These are phyloP conservation scores for Ustilago loliicola DNA, from an alignment of 1,284 basidiomycete species.

Conservation along the genomic window DNA sequence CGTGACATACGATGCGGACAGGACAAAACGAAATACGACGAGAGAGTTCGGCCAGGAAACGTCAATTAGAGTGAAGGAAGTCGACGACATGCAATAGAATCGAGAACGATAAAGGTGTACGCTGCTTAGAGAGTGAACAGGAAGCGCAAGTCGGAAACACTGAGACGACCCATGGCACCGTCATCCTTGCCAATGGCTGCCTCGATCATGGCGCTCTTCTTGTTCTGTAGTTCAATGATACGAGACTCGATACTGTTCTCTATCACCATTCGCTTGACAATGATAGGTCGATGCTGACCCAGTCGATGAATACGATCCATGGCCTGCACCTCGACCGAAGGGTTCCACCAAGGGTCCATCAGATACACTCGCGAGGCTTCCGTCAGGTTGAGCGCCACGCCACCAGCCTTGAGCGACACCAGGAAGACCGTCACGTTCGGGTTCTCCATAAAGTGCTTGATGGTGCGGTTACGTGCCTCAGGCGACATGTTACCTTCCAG, in stretches of 20 bases:
- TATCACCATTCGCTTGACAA: conserved; percentile 92
- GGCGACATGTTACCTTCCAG: conserved; percentile 97
- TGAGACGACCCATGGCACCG: conserved; percentile 67
- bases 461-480: conserved; percentile 92
- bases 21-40: conserved; percentile 4
- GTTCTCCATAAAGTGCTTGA: conserved; percentile 95
- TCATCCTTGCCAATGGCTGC: conserved; percentile 70
- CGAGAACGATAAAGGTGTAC: neutral
- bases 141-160: conserved; percentile 67
- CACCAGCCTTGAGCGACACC: conserved; percentile 92
- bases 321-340: conserved; percentile 75
- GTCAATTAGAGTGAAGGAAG: neutral
- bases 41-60: neutral
- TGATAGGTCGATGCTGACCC: conserved; percentile 90
- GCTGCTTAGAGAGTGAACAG: conserved; percentile 62
- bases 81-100: neutral
- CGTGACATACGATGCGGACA: conserved; percentile 17
- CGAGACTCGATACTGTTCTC: conserved; percentile 97
- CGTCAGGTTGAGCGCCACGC: conserved; percentile 78
- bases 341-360: conserved; percentile 71
- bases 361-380: conserved; percentile 69
- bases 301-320: conserved; percentile 92
- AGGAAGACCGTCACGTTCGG: conserved; percentile 96
- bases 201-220: conserved; percentile 77
- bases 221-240: conserved; percentile 89